These are phyloP conservation scores for Rhizopogon roseolus DNA, from an alignment of 768 basidiomycete genomes.

Conservation along the genomic window DNA sequence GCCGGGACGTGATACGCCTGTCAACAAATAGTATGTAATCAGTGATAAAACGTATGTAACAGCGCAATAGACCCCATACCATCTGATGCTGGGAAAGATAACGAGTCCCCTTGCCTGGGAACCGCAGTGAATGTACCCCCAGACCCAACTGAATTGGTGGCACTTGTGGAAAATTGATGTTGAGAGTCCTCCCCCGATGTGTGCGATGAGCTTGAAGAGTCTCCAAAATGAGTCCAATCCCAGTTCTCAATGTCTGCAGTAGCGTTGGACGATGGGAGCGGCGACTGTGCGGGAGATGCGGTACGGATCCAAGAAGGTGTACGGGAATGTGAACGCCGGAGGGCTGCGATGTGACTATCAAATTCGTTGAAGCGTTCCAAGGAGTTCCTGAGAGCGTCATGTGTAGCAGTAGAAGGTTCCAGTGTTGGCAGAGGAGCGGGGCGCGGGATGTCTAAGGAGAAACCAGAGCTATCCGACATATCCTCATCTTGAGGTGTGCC, in stretches of 20 bases:
- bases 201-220: neutral
- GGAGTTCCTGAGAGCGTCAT: constrained; percentile 38
- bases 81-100: neutral
- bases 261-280: constrained; percentile 14
- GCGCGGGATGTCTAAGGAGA: constrained; percentile 17
- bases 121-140: neutral
- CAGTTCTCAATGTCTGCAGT: neutral
- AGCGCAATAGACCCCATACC: neutral
- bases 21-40: neutral
- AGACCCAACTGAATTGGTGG: neutral
- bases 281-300: constrained; percentile 22
- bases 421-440: constrained; percentile 11
- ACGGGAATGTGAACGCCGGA: constrained; percentile 36
- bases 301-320: constrained; percentile 16
- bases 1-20: constrained; percentile 1
- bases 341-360: constrained; percentile 46
- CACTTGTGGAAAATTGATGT: constrained; percentile 2
- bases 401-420: constrained; percentile 13
- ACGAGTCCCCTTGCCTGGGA: neutral
- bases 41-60: neutral
- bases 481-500: constrained; percentile 47
- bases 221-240: constrained; percentile 1
- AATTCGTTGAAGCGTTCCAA: constrained; percentile 51
- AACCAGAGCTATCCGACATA: constrained; percentile 40
- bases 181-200: neutral